Base-by-base conservation (phyloP, 2,329 filamentous ascomycete species). In the Cyphellophora europaea region DNA sequence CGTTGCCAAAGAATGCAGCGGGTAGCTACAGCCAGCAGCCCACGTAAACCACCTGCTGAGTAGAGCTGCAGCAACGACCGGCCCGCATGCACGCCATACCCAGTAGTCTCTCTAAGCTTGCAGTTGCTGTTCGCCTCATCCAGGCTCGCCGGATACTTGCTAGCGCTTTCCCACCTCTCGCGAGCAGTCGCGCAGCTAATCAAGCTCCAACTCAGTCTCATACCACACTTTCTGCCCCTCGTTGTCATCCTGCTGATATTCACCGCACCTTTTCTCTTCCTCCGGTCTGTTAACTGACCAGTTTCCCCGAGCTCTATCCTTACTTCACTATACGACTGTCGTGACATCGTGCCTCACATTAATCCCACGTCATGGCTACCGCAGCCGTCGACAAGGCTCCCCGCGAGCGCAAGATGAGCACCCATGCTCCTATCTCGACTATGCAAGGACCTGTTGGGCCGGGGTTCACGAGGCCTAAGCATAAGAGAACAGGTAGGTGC, bases 381-480 rank as follows among this genome's bases (percentile, higher is more conserved):
- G 32, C 33, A 36, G 39, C 41, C 27, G 38, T 30, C 18, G 13
- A 49, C 27, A 54, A 58, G 10, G 41, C 59, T n/a, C 62, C 65
- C 27, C 74, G 85, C 47, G 79, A 94, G 69, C 80, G 88, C 49
- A 82, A 76, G 48, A 86, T 83, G 39, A 93, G 86, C 13, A 80
- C 74, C 38, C 77, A 82, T 47, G 84, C 84, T 49, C 88, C 88
- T 30, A 79, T 95, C 49, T 76, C 83, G 45, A 86, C 94, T 56
- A 79, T 96, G 43, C 72, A 84, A 59, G 88, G 87, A 46, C 80
- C 84, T 12, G 77, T 95, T 38, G 82, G 82, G n/a, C 86, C 87
- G 27, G 80, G 79, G 27, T 89, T 93, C 56, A 79, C 63, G 77
- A 74, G 91, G 42, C 91, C 91, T 30, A 98, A 96, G 67, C 91